Evolutionary conservation across 176 grass and related monocot species (phyloP).

Genomic region (Phragmites australis): DNA sequence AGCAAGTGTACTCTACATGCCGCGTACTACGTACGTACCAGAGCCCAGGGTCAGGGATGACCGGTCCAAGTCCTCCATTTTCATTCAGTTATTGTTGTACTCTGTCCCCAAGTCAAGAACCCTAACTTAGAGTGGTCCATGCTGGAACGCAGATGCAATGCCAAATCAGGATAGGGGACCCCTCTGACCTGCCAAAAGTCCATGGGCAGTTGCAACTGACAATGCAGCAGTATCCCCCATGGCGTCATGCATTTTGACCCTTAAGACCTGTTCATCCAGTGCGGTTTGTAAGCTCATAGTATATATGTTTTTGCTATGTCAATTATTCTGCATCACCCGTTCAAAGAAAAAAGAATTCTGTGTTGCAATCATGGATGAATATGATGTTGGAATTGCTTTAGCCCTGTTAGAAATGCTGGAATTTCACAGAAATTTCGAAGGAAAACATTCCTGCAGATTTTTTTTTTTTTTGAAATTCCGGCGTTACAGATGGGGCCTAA

Average conservation of each 20-base stretch:
- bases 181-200: slow-evolving; percentile 69
- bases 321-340: not conserved
- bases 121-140: slow-evolving; percentile 43
- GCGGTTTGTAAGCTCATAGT: slow-evolving; percentile 16
- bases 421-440: not conserved
- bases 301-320: not conserved
- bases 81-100: slow-evolving; percentile 44
- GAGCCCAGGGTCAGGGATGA: slow-evolving; percentile 22
- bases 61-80: slow-evolving; percentile 42
- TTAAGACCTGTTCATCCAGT: slow-evolving; percentile 14
- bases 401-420: not conserved
- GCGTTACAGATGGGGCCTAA: not conserved
- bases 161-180: slow-evolving; percentile 34
- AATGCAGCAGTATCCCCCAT: slow-evolving; percentile 49
- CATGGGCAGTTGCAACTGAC: slow-evolving; percentile 76
- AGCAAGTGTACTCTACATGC: slow-evolving; percentile 35
- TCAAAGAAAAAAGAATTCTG: no score
- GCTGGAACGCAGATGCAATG: slow-evolving; percentile 1
- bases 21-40: not conserved
- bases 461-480: not conserved
- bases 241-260: slow-evolving; percentile 64
- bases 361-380: not conserved
- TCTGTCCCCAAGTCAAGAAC: slow-evolving; percentile 49
- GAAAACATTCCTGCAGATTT: no score
- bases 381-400: not conserved